A percentile compares a stretch with the other conserved stretches of the same genome.
These are phyloP conservation scores for Corymbia maculata DNA, from an alignment of 345 rosid genomes.

Conservation along the genomic window DNA sequence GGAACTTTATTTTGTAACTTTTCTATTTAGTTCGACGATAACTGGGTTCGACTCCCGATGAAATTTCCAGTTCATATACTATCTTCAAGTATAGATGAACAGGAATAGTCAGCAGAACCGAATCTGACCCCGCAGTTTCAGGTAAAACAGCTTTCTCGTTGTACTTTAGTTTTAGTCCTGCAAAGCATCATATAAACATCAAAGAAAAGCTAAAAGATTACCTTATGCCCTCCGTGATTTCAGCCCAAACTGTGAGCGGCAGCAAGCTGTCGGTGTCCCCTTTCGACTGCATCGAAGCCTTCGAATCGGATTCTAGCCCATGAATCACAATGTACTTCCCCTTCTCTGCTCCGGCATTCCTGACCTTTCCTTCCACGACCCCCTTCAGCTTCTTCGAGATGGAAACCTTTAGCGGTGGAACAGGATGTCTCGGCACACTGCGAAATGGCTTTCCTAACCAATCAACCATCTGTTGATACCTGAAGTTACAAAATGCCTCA, in stretches of 20 bases:
- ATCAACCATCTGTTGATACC: slow-evolving; percentile 81
- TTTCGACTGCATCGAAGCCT: slow-evolving; percentile 87
- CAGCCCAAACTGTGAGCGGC: slow-evolving; percentile 60
- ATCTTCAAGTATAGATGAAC: background rate
- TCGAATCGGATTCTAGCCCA: slow-evolving; percentile 90
- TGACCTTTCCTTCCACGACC: slow-evolving; percentile 60
- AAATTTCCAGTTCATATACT: background rate
- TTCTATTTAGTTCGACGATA: background rate
- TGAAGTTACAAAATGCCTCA: slow-evolving; percentile 10
- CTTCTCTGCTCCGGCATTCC: slow-evolving; percentile 54
- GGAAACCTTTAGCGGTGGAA: slow-evolving; percentile 60
- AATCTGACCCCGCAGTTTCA: background rate
- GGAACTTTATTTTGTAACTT: background rate
- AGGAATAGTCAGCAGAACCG: background rate
- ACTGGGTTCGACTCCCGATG: background rate
- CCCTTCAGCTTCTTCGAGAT: slow-evolving; percentile 79
- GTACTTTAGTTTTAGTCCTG: background rate
- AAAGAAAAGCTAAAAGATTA: background rate
- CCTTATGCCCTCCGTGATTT: slow-evolving; percentile 52
- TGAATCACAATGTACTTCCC: slow-evolving; percentile 85
- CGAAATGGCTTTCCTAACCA: slow-evolving; percentile 84
- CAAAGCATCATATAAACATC: background rate
- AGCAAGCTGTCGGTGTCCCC: slow-evolving; percentile 84
- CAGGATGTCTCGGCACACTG: slow-evolving; percentile 62
- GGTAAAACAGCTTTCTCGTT: background rate